These are phyloP conservation scores for Trichoderma parareesei DNA, from an alignment of 495 filamentous ascomycete species.

Conservation along the genomic window DNA sequence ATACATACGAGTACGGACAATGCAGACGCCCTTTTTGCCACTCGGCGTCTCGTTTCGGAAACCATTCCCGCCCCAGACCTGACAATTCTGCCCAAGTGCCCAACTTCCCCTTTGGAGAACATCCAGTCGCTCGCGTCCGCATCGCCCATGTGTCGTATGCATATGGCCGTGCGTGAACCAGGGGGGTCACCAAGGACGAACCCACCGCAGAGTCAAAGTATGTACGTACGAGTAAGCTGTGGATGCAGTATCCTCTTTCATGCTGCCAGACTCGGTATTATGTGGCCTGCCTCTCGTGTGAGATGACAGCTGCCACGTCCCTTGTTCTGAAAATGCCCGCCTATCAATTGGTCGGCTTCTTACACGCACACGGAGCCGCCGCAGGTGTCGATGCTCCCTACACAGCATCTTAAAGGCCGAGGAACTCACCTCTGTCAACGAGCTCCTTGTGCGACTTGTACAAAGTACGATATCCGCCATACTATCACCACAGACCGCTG, in stretches of 20 bases:
- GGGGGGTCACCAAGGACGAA: conserved; percentile 4
- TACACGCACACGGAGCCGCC: not conserved
- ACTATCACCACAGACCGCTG: no score
- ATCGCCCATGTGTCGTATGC: not conserved
- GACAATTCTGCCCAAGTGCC: not conserved
- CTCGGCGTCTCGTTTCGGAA: not conserved
- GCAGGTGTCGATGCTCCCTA: not conserved
- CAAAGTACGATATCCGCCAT: no score
- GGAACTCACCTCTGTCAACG: not conserved
- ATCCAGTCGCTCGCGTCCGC: not conserved
- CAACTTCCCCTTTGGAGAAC: not conserved
- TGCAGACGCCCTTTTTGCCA: not conserved
- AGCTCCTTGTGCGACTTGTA: no score
- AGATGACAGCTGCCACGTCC: conserved; percentile 1
- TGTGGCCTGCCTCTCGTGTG: conserved; percentile 4
- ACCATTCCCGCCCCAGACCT: not conserved
- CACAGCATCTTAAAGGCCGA: no score
- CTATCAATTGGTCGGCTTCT: not conserved
- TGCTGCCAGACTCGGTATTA: not conserved
- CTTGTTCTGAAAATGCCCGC: not conserved
- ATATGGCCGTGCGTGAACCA: not conserved
- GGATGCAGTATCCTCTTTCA: conserved; percentile 1
- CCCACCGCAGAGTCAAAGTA: not conserved
- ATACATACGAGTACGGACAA: not conserved
- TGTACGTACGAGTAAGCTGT: not conserved